A percentile compares a stretch with the other conserved stretches of the same genome.
phyloP scores from a whole-genome alignment of 2,329 filamentous ascomycete genomes.

The Paraphoma sp. region DNA sequence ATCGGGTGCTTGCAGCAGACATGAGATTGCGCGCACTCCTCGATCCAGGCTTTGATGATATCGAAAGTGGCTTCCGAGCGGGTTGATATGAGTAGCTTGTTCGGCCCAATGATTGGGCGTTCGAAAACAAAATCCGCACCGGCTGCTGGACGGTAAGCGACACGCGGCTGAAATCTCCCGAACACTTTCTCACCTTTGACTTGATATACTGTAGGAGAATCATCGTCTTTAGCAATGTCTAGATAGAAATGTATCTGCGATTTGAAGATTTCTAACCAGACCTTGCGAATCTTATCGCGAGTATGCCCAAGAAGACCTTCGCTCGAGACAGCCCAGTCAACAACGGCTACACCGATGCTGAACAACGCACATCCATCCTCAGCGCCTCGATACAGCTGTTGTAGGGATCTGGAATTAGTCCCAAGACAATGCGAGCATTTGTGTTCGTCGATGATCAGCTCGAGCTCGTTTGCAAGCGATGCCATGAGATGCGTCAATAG shows the following conservation, averaged over 20 bases:
- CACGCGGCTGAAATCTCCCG: too few relatives aligned
- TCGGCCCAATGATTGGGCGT: too few relatives aligned
- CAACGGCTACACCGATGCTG: neutral
- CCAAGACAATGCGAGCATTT: neutral
- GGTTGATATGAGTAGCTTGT: too few relatives aligned
- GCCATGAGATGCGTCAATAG: neutral
- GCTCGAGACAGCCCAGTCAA: neutral
- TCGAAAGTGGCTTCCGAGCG: too few relatives aligned
- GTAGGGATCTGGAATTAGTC: neutral
- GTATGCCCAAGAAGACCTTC: neutral
- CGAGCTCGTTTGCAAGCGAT: neutral
- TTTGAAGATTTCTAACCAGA: neutral
- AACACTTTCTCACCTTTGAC: too few relatives aligned
- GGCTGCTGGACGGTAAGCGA: too few relatives aligned
- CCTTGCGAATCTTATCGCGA: too few relatives aligned
- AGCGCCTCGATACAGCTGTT: neutral
- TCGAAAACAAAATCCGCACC: too few relatives aligned
- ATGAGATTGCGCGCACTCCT: too few relatives aligned
- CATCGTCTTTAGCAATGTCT: too few relatives aligned
- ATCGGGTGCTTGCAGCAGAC: neutral
- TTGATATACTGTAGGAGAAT: too few relatives aligned
- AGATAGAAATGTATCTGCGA: neutral
- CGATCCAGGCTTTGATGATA: too few relatives aligned
- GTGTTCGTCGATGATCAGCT: neutral
- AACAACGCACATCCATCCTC: neutral